A percentile compares a stretch with the other conserved stretches of the same genome.
Conservation (phyloP, 192 early-diverging fungal species). For the Allomyces macrogynus region DNA sequence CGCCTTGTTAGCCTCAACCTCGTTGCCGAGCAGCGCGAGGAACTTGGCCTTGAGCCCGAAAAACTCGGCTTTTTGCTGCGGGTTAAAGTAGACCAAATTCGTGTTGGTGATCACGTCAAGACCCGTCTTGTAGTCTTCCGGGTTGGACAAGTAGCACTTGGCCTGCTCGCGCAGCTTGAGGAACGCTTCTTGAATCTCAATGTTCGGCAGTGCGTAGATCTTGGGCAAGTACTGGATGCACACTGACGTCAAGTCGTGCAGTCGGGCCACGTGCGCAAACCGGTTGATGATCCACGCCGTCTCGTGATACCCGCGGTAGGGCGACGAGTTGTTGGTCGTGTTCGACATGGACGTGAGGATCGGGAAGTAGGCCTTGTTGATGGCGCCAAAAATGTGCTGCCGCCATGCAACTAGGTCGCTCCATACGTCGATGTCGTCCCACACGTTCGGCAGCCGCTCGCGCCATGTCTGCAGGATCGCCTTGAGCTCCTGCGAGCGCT, state of each 20-base stretch:
- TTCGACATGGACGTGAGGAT: conserved; percentile 19
- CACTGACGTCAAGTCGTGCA: conserved; percentile 87
- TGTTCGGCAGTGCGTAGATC: conserved; percentile 98
- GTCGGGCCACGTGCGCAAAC: conserved; percentile 88
- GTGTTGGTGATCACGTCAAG: conserved; percentile 99
- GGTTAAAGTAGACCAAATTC: conserved; percentile 86
- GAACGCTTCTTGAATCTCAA: conserved; percentile 98
- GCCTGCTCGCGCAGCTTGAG: conserved; percentile 91
- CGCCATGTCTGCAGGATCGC: conserved; percentile 82
- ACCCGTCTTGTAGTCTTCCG: conserved; percentile 69
- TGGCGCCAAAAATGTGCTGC: conserved; percentile 87
- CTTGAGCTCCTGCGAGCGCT: conserved; percentile 72
- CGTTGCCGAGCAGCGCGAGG: conserved; percentile 63
- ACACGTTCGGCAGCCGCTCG: conserved; percentile 84
- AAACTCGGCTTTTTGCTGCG: conserved; percentile 89
- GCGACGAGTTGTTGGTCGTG: conserved; percentile 48
- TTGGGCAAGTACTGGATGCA: conserved; percentile 78
- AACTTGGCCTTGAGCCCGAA: conserved; percentile 92
- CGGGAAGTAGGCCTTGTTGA: conserved; percentile 88
- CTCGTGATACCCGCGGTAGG: conserved; percentile 96
- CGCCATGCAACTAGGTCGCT: conserved; percentile 94
- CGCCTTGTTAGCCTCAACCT: conserved; percentile 69
- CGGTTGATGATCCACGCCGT: conserved; percentile 99
- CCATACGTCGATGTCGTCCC: conserved; percentile 98
- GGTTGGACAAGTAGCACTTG: conserved; percentile 86